phyloP scores from a whole-genome alignment of 2,329 filamentous ascomycete genomes.

The Neophaeococcomyces aloes region DNA sequence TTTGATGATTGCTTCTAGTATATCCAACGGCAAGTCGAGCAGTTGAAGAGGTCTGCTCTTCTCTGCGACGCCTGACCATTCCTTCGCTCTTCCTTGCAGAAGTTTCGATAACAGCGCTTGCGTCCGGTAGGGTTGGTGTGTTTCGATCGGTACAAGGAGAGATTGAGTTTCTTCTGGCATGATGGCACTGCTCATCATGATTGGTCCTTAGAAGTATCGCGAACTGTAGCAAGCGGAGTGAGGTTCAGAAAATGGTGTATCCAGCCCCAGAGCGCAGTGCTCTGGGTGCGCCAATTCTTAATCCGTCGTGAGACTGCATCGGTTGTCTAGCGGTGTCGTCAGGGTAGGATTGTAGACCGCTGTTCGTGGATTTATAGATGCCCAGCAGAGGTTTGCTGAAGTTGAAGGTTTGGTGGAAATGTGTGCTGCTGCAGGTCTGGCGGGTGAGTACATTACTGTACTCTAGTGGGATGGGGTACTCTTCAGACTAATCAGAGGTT shows the following conservation, averaged over 20 bases:
- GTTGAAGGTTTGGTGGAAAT: too few species aligned
- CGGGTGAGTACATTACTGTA: too few species aligned
- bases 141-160: neutral
- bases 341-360: too few species aligned
- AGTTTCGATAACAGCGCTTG: constrained; percentile 1
- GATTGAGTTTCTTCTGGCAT: neutral
- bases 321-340: too few species aligned
- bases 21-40: constrained; percentile 66
- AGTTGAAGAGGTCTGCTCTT: constrained; percentile 45
- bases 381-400: too few species aligned
- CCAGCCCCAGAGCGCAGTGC: constrained; percentile 1
- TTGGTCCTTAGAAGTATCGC: neutral
- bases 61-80: constrained; percentile 1
- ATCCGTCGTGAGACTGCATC: too few species aligned
- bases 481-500: too few species aligned
- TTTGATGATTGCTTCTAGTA: constrained; percentile 67
- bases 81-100: neutral
- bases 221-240: neutral
- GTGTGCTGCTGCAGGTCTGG: too few species aligned
- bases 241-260: neutral
- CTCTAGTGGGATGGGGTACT: too few species aligned
- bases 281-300: neutral
- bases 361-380: too few species aligned
- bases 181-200: neutral
- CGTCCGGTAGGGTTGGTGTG: neutral